Evolutionary conservation across 2,329 filamentous ascomycete species (phyloP), one percentile per base, ranked within the genome.

Genomic region (Amauroascus verrucosus): DNA sequence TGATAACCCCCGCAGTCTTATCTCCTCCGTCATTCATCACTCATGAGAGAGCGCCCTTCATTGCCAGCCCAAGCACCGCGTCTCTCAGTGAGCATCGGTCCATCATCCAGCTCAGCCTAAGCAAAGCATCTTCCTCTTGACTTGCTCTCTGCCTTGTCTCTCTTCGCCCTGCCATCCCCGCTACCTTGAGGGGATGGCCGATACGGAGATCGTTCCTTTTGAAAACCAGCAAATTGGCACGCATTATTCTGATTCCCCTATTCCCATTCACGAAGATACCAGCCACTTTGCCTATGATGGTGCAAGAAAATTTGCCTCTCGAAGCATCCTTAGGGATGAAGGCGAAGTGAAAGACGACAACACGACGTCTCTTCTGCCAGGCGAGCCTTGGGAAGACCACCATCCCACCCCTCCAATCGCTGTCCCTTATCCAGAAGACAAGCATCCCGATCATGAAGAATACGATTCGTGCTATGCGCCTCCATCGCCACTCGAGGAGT

Each of bases 401-500:
- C 30, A 32, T 32, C 56, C 55, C 35, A 58, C 56, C 14, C 51
- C 59, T 30, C 55, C 57, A 45, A 62, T 75, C 49, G 66, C 68
- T 48, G 72, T 75, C n/a, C 72, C 72, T 44, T 67, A 69, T 52
- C 57, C 63, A 48, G 66, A 67, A 58, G 67, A 71, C 18, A 62
- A 62, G 37, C 57, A 59, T 16, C 61, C 67, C 37, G 60, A 66
- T 20, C 46, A 49, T 18, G 45, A 47, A 30, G 52, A 50, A 3
- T 53, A 51, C 48, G 56, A 63, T 37, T 62, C 58, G 40, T 70
- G 63, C 38, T 67, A 69, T 50, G 52, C 67, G 11, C 63, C 63
- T 11, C 62, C 64, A 3, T 71, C 70, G 2, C 68, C 70, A 1
- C 63, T 72, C 48, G 70, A 73, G 26, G 64, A 66, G 46, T 76